A percentile compares a stretch with the other conserved stretches of the same genome.
Evolutionary conservation across 768 basidiomycete genomes (phyloP).

Genomic region (Phlebiopsis flavidoalba): DNA sequence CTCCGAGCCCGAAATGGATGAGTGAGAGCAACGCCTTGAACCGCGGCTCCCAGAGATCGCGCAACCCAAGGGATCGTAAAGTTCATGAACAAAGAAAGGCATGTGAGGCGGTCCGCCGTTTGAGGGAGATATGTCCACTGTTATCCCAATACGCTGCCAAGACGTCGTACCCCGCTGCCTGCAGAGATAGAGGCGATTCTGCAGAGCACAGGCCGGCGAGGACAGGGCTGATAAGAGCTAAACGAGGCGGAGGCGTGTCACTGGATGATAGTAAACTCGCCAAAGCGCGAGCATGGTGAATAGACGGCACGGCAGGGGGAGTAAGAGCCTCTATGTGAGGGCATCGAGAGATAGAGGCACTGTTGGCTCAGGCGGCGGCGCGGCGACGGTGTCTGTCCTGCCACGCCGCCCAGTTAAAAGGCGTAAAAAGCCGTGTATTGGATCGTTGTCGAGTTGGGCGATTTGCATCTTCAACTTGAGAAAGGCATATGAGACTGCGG

Average conservation of each 20-base stretch:
- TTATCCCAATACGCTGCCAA: slow-evolving; percentile 67
- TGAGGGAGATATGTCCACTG: slow-evolving; percentile 38
- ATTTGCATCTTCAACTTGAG: slow-evolving; percentile 18
- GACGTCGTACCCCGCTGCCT: slow-evolving; percentile 68
- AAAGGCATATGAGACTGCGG: slow-evolving; percentile 15
- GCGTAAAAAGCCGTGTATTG: slow-evolving; percentile 19
- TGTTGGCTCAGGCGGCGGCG: slow-evolving; percentile 12
- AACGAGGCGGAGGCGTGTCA: slow-evolving; percentile 51
- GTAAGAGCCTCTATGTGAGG: slow-evolving; percentile 40
- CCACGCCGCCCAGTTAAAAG: slow-evolving; percentile 19
- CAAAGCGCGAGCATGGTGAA: slow-evolving; percentile 58
- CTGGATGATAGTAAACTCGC: slow-evolving; percentile 39
- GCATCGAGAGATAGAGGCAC: slow-evolving; percentile 35
- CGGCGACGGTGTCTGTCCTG: slow-evolving; percentile 11
- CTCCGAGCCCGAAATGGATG: slow-evolving; percentile 53
- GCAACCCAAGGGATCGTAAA: slow-evolving; percentile 44
- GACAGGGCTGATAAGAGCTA: slow-evolving; percentile 51
- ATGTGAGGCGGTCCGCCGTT: slow-evolving; percentile 58
- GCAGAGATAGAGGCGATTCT: slow-evolving; percentile 50
- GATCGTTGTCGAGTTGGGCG: slow-evolving; percentile 21
- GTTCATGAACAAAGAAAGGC: slow-evolving; percentile 58
- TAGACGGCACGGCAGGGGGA: slow-evolving; percentile 59
- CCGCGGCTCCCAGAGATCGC: slow-evolving; percentile 70
- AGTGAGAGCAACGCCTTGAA: slow-evolving; percentile 65
- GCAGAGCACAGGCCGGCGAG: slow-evolving; percentile 52